A percentile compares a stretch with the other conserved stretches of the same genome.
phyloP scores from a whole-genome alignment of 768 basidiomycete species.

The Amanita rimosa region DNA sequence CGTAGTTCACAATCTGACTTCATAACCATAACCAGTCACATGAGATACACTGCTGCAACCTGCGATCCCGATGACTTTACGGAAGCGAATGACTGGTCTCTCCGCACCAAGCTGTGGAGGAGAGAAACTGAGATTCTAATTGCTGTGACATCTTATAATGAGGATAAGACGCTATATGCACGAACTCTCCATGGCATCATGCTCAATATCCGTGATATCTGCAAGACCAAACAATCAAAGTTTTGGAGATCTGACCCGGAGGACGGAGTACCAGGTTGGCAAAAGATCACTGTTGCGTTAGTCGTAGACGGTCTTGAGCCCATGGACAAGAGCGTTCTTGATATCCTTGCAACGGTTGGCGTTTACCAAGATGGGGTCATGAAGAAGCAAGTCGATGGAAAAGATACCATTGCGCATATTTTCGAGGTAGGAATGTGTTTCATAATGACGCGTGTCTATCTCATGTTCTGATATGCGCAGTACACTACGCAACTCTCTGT shows the following conservation, averaged over 20 bases:
- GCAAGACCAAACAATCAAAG: constrained; percentile 90
- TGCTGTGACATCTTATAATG: constrained; percentile 89
- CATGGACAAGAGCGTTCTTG: constrained; percentile 92
- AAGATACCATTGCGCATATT: constrained; percentile 87
- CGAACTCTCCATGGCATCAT: constrained; percentile 92
- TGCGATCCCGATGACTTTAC: constrained; percentile 86
- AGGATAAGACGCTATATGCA: constrained; percentile 86
- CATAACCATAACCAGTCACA: constrained; percentile 39
- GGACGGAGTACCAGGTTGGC: constrained; percentile 81
- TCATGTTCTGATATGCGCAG: constrained; percentile 24
- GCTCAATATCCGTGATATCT: constrained; percentile 96
- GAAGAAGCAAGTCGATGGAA: constrained; percentile 85
- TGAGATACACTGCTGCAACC: constrained; percentile 93
- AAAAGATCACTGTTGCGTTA: constrained; percentile 81
- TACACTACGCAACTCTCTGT: constrained; percentile 96
- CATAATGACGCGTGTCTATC: background rate
- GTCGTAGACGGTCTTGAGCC: constrained; percentile 89
- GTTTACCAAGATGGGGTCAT: constrained; percentile 93
- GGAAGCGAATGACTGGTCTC: constrained; percentile 69
- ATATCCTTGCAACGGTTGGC: constrained; percentile 80
- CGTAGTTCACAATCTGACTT: background rate
- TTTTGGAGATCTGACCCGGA: constrained; percentile 80
- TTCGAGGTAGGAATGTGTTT: constrained; percentile 56
- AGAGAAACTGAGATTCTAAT: constrained; percentile 90
- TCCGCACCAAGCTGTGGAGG: constrained; percentile 76